Conservation (phyloP, 202 grass and related monocot species). For the Schoenoplectus tabernaemontani region DNA sequence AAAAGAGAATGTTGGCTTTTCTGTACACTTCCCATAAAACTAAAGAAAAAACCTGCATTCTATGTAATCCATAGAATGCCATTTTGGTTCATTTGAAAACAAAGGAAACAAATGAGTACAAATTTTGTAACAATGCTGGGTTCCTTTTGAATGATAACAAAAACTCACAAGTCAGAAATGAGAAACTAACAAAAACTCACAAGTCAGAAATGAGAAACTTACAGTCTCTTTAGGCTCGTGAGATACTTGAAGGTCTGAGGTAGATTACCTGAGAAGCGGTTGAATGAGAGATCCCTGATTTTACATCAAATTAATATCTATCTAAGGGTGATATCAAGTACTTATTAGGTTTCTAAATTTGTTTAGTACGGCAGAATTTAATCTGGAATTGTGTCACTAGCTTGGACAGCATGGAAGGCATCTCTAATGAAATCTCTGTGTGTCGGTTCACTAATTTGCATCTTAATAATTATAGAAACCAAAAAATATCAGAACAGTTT, state of each 20-base stretch:
- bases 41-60: background rate
- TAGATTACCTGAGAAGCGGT: slow-evolving; percentile 71
- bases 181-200: slow-evolving; percentile 45
- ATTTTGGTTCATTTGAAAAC: background rate
- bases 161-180: background rate
- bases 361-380: background rate
- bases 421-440: background rate
- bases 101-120: background rate
- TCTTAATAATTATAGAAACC: background rate
- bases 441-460: background rate
- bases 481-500: background rate
- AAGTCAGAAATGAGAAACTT: slow-evolving; percentile 20
- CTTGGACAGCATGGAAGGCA: background rate
- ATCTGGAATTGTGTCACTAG: background rate
- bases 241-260: slow-evolving; percentile 66
- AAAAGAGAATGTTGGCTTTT: background rate
- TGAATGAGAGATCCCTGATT: slow-evolving; percentile 91
- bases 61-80: background rate
- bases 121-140: background rate
- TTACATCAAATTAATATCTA: slow-evolving; percentile 24
- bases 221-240: slow-evolving; percentile 62
- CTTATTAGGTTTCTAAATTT: slow-evolving; percentile 1
- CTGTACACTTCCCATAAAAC: background rate
- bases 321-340: background rate
- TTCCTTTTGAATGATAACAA: background rate